Conservation (phyloP, 805 yeast genomes). For the Candida andamanensis region DNA sequence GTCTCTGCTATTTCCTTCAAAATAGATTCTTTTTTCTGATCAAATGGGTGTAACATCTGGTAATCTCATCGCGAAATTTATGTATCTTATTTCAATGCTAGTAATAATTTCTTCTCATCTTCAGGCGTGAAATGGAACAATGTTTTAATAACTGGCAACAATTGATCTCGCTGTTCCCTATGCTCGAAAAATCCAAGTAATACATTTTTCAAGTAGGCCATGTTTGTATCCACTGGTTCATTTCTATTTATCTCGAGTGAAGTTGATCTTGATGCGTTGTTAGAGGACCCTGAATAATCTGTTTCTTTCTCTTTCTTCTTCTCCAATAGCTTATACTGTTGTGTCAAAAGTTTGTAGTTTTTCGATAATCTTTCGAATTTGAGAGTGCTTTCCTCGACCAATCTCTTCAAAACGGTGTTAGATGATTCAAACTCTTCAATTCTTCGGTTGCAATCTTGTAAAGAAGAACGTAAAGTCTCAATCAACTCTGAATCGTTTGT, state of each 20-base stretch:
- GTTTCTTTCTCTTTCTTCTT: constrained; percentile 15
- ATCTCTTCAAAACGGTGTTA: constrained; percentile 48
- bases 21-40: constrained; percentile 57
- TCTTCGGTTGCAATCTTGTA: constrained; percentile 46
- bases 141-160: constrained; percentile 81
- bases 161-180: constrained; percentile 80
- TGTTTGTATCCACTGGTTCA: constrained; percentile 14
- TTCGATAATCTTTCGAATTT: constrained; percentile 67
- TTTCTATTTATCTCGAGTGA: constrained; percentile 4
- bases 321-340: constrained; percentile 48
- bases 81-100: constrained; percentile 41
- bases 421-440: constrained; percentile 51
- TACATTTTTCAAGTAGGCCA: constrained; percentile 84
- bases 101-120: constrained; percentile 70
- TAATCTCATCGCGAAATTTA: constrained; percentile 3
- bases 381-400: constrained; percentile 63
- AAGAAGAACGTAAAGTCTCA: constrained; percentile 47
- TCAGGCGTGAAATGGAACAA: constrained; percentile 60
- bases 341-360: constrained; percentile 60
- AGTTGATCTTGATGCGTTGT: constrained; percentile 1
- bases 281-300: constrained; percentile 5
- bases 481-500: constrained; percentile 24
- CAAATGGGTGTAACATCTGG: constrained; percentile 49
- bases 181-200: constrained; percentile 88
- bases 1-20: constrained; percentile 47